These are phyloP conservation scores for Hordeum marinum DNA, from an alignment of 176 grass and related monocot genomes.

Conservation along the genomic window DNA sequence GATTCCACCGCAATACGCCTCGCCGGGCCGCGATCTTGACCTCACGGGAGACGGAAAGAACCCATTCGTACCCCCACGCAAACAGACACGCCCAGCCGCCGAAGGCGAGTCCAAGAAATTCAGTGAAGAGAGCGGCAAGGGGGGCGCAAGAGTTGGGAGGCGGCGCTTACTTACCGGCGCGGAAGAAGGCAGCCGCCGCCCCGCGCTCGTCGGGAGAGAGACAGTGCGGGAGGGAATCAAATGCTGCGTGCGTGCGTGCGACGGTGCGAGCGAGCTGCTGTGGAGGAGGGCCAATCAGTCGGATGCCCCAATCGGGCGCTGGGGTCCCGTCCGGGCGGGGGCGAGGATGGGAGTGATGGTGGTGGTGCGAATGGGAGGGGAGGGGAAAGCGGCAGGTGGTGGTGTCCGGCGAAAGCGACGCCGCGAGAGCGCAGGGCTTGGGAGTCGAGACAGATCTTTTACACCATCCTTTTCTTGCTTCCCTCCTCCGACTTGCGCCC, in stretches of 20 bases:
- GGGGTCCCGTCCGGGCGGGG: slow-evolving; percentile 8
- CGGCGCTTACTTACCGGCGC: neutral
- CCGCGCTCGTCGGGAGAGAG: neutral
- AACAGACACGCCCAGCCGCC: neutral
- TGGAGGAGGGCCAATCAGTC: neutral
- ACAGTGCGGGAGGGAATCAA: neutral
- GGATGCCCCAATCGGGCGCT: slow-evolving; percentile 10
- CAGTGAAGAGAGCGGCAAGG: neutral
- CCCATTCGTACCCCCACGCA: too few relatives aligned
- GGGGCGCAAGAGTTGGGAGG: neutral
- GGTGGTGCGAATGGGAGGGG: neutral
- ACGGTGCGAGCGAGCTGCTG: neutral
- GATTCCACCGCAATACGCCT: neutral
- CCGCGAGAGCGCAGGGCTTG: neutral
- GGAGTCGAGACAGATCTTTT: slow-evolving; percentile 19
- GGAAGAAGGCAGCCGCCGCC: neutral
- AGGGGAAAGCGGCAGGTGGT: slow-evolving; percentile 42
- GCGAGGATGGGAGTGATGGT: neutral
- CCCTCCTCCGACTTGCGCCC: neutral
- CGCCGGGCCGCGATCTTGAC: neutral
- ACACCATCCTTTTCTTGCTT: too few relatives aligned
- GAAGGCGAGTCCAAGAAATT: neutral
- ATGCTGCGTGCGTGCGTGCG: neutral
- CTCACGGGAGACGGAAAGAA: neutral
- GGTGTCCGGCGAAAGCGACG: slow-evolving; percentile 59